Percentiles rank a stretch among this genome's conserved stretches.
phyloP scores from a whole-genome alignment of 2,329 filamentous ascomycete genomes.

The Onygenales sp. region DNA sequence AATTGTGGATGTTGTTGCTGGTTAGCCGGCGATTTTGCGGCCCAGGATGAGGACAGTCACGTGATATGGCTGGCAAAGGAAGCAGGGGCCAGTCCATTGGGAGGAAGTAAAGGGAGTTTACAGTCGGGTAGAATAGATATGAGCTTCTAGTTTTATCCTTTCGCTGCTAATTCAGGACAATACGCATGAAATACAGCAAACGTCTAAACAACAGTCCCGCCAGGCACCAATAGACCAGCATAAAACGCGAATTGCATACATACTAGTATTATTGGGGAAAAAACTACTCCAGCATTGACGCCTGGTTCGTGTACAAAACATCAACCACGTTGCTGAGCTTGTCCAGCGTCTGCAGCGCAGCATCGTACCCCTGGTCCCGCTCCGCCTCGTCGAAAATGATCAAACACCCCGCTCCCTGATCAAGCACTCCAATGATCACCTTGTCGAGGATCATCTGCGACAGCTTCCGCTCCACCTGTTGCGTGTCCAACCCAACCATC shows the following conservation, averaged over 20 bases:
- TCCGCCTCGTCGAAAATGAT: conserved; percentile 96
- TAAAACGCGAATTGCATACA: not conserved
- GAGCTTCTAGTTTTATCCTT: no score
- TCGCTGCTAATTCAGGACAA: no score
- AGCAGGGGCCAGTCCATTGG: no score
- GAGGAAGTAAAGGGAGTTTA: no score
- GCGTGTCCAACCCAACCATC: conserved; percentile 92
- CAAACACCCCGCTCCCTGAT: conserved; percentile 94
- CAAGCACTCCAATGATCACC: conserved; percentile 93
- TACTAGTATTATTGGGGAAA: not conserved
- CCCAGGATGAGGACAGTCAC: no score
- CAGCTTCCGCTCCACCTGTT: conserved; percentile 95
- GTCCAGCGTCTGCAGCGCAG: conserved; percentile 87
- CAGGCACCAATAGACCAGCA: no score
- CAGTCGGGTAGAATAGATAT: no score
- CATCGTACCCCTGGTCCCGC: conserved; percentile 87
- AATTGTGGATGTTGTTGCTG: no score
- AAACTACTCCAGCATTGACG: conserved; percentile 76
- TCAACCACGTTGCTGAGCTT: conserved; percentile 97
- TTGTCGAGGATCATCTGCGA: conserved; percentile 99
- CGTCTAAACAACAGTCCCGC: no score
- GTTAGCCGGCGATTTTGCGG: no score
- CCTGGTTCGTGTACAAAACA: conserved; percentile 95
- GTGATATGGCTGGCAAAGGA: no score
- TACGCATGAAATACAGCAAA: no score